These are phyloP conservation scores for Balakata baccata DNA, from an alignment of 345 rosid species.

Conservation along the genomic window DNA sequence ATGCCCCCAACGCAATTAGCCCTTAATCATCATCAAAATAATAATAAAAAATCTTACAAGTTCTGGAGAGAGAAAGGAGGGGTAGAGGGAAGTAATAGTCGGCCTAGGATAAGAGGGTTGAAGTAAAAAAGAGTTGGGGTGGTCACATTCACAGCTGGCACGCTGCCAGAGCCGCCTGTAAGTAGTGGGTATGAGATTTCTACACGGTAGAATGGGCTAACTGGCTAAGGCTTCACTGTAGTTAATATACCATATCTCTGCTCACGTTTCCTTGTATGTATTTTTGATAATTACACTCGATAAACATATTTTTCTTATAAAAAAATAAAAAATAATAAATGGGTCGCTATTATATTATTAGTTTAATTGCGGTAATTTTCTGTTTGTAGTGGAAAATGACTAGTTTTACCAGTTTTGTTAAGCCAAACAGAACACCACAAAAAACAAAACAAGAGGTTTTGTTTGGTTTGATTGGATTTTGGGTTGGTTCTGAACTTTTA, in stretches of 20 bases:
- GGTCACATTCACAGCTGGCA: neutral
- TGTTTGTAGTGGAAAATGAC: neutral
- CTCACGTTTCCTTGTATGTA: neutral
- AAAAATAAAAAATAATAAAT: neutral
- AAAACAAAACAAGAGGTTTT: neutral
- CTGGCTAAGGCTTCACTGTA: constrained; percentile 4
- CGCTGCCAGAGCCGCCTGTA: constrained; percentile 10
- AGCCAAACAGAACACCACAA: neutral
- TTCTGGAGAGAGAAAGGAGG: neutral
- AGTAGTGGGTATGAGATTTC: neutral
- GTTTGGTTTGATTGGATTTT: neutral
- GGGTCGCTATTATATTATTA: neutral
- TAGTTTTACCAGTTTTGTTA: neutral
- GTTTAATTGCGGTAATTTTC: neutral
- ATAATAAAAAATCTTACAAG: too few relatives aligned
- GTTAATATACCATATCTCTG: neutral
- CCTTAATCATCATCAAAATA: too few relatives aligned
- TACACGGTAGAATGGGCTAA: constrained; percentile 6
- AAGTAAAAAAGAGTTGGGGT: too few relatives aligned
- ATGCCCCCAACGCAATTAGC: too few relatives aligned
- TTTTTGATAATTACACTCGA: neutral
- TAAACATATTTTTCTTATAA: neutral
- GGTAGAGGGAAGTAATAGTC: neutral
- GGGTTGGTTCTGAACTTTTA: neutral
- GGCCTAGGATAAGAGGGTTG: too few relatives aligned